Evolutionary conservation across 2,329 filamentous ascomycete species (phyloP).

Genomic region (Trichoderma harzianum): DNA sequence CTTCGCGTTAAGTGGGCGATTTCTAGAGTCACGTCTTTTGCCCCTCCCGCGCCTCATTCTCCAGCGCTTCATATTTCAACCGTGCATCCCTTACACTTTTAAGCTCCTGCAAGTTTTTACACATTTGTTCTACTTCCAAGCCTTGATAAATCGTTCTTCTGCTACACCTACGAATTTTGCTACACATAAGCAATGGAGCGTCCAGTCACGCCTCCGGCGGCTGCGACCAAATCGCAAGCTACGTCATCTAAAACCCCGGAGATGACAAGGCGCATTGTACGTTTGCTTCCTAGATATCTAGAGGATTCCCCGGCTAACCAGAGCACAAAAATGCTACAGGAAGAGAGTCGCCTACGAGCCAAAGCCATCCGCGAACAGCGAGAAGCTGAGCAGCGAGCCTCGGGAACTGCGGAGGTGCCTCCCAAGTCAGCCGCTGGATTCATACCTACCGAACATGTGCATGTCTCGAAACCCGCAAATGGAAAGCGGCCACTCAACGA

Average conservation of each 20-base stretch:
- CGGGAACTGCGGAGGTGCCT: slow-evolving; percentile 40
- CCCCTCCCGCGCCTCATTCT: slow-evolving; percentile 25
- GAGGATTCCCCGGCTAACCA: background rate
- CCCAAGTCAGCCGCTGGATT: slow-evolving; percentile 64
- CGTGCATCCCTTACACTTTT: background rate
- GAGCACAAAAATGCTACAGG: slow-evolving; percentile 46
- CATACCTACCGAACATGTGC: slow-evolving; percentile 63
- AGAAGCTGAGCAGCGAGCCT: slow-evolving; percentile 57
- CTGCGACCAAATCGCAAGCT: slow-evolving; percentile 30
- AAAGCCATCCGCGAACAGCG: slow-evolving; percentile 78
- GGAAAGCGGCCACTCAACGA: slow-evolving; percentile 68
- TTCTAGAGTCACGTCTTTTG: slow-evolving; percentile 22
- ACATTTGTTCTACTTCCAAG: background rate
- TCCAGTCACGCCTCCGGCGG: slow-evolving; percentile 44
- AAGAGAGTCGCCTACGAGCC: slow-evolving; percentile 81
- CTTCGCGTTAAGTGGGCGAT: slow-evolving; percentile 29
- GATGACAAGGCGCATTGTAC: slow-evolving; percentile 53
- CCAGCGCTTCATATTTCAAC: background rate
- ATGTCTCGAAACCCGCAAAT: slow-evolving; percentile 43
- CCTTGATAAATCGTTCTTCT: too few species aligned
- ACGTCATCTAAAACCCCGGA: slow-evolving; percentile 53
- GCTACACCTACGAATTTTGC: background rate
- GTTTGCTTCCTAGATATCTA: slow-evolving; percentile 22
- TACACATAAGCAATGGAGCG: slow-evolving; percentile 41
- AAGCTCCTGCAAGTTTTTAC: background rate